These are phyloP conservation scores for Leucoagaricus sp. DNA, from an alignment of 1,284 basidiomycete genomes.

Conservation along the genomic window DNA sequence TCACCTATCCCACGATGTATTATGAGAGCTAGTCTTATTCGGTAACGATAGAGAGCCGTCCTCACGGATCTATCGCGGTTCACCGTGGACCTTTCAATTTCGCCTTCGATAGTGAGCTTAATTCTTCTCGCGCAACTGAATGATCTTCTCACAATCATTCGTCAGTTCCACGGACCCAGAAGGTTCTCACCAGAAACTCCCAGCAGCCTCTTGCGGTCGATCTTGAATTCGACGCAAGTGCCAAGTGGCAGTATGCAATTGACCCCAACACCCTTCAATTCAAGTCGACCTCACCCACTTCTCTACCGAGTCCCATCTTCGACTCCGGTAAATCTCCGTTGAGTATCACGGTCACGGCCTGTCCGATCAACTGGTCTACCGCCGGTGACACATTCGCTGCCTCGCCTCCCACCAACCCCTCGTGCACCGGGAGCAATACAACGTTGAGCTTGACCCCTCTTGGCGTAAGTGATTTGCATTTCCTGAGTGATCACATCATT, in stretches of 20 bases:
- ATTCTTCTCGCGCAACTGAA: neutral
- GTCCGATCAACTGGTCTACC: slow-evolving; percentile 48
- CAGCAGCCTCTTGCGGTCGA: slow-evolving; percentile 52
- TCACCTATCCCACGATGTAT: neutral
- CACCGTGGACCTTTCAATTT: slow-evolving; percentile 60
- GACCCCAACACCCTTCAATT: slow-evolving; percentile 55
- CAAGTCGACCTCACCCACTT: slow-evolving; percentile 34
- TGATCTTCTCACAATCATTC: neutral
- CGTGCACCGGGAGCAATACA: slow-evolving; percentile 43
- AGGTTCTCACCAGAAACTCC: slow-evolving; percentile 43
- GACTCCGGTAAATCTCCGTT: slow-evolving; percentile 53
- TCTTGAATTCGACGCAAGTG: slow-evolving; percentile 51
- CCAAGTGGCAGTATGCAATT: slow-evolving; percentile 56
- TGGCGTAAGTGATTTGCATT: slow-evolving; percentile 42
- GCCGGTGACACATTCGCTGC: slow-evolving; percentile 54
- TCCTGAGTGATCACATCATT: neutral
- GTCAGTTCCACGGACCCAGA: slow-evolving; percentile 40
- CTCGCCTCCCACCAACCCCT: slow-evolving; percentile 47
- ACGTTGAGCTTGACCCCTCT: slow-evolving; percentile 53
- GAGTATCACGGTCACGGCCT: slow-evolving; percentile 51
- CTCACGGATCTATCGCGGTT: slow-evolving; percentile 53
- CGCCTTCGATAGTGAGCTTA: slow-evolving; percentile 48
- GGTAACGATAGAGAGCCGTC: slow-evolving; percentile 53
- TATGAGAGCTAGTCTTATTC: no score
- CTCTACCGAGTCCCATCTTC: slow-evolving; percentile 55